Evolutionary conservation across 345 rosid species (phyloP), one percentile per base, ranked within the genome.

Genomic region (Murraya paniculata): DNA sequence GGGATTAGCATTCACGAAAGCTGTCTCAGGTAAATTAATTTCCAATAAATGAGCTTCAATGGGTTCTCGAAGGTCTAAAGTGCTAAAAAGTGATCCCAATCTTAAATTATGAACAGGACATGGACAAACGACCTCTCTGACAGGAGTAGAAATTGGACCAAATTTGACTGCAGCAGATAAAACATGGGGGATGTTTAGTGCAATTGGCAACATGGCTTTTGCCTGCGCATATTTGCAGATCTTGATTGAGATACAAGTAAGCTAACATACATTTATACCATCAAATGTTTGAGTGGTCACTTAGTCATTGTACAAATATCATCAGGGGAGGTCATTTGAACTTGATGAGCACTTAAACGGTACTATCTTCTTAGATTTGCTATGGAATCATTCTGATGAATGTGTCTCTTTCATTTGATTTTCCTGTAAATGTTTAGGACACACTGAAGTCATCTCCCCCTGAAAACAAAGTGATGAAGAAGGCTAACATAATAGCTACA

Each of bases 401-500:
- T 14, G 13, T 45, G 48, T 45, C 50, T 45, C 18, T 45, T 45
- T 45, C 18, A 13, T 45, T 60, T 24, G 28, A 6, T 27, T 10
- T 31, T 41, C 24, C 27, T 50, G 55, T 7, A 38, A 18, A 64
- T 14, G 33, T 21, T 41, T 80, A 87, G 91, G 89, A 89, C 72
- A 87, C 91, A 7, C 11, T 89, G 57, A 84, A 64, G 57, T 81
- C 91, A 4, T 85, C 90, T n/a, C 90, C 90, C 33, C 72, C 91
- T 2, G 90, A 87, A 79, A 48, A 81, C 22, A 77, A 76, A 81
- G 86, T 83, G 10, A 87, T 85, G 91, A 89, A 82, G 80, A 82
- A 87, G 77, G 92, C 90, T 8, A 82, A 83, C 60, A 36, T 82
- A 21, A 35, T 80, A 25, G 83, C 90, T 73, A 85, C 82, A 0